Evolutionary conservation across 2,329 filamentous ascomycete species (phyloP).

Genomic region (Penicillium sp.): DNA sequence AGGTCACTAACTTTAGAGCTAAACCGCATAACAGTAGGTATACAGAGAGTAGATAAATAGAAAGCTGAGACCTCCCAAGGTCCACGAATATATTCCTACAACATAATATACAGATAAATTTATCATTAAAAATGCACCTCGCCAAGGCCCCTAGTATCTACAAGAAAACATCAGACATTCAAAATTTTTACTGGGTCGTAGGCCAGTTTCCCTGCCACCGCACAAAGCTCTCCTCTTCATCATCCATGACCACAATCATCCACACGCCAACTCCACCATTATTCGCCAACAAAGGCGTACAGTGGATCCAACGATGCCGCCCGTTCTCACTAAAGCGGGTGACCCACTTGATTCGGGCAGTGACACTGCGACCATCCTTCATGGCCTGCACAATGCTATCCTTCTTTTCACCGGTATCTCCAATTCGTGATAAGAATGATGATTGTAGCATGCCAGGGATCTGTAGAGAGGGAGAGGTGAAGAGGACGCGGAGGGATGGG

Average conservation of each 20-base stretch:
- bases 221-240: conserved; percentile 47
- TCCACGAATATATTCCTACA: background rate
- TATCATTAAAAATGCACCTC: background rate
- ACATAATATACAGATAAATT: background rate
- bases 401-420: conserved; percentile 53
- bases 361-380: conserved; percentile 68
- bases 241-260: conserved; percentile 75
- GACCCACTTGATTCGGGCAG: conserved; percentile 73
- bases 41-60: no score
- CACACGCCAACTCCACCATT: conserved; percentile 72
- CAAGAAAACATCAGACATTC: background rate
- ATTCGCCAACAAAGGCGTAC: conserved; percentile 68
- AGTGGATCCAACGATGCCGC: conserved; percentile 72
- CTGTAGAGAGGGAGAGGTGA: conserved; percentile 67
- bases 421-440: conserved; percentile 47
- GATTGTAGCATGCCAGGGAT: conserved; percentile 68
- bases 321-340: conserved; percentile 56
- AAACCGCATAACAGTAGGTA: no score
- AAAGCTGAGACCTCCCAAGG: no score
- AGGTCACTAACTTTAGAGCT: no score
- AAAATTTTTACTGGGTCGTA: background rate
- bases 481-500: conserved; percentile 66
- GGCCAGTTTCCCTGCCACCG: conserved; percentile 11
- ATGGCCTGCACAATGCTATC: conserved; percentile 64
- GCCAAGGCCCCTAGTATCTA: background rate